A percentile compares a stretch with the other conserved stretches of the same genome.
Conservation (phyloP, 208 protist species). For the Angomonas ambiguus region DNA sequence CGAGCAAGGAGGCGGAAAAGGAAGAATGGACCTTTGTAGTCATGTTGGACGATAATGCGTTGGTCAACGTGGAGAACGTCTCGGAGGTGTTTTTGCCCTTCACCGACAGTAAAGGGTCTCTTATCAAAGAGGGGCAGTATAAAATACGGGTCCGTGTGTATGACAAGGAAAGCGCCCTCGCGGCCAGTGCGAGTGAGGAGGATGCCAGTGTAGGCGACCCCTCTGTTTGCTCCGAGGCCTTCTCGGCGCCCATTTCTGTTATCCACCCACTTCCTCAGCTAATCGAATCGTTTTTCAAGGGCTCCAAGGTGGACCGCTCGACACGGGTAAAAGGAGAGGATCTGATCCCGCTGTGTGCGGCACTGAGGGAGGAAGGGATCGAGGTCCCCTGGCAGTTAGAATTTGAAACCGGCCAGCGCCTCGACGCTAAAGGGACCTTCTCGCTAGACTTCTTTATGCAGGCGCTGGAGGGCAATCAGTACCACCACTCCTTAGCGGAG, state of each 20-base stretch:
- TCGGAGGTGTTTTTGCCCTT: constrained; percentile 69
- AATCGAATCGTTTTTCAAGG: constrained; percentile 41
- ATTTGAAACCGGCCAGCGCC: constrained; percentile 70
- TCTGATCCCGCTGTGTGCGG: constrained; percentile 62
- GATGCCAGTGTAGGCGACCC: constrained; percentile 26
- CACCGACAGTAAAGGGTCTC: constrained; percentile 28
- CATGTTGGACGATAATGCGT: constrained; percentile 74
- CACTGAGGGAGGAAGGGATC: constrained; percentile 66
- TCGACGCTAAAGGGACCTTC: constrained; percentile 53
- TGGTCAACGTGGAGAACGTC: constrained; percentile 40
- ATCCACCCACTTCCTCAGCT: constrained; percentile 73
- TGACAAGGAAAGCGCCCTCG: constrained; percentile 28
- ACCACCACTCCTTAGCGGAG: constrained; percentile 51
- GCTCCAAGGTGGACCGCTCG: neutral
- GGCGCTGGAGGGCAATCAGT: constrained; percentile 29
- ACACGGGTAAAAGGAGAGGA: constrained; percentile 25
- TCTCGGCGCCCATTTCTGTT: constrained; percentile 53
- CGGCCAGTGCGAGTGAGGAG: constrained; percentile 15
- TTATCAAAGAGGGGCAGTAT: constrained; percentile 68
- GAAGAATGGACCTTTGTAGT: constrained; percentile 78
- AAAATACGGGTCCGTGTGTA: constrained; percentile 70
- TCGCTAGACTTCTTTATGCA: constrained; percentile 36
- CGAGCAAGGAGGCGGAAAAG: neutral
- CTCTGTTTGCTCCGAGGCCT: constrained; percentile 40
- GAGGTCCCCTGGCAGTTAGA: constrained; percentile 70